phyloP scores from a whole-genome alignment of 2,329 filamentous ascomycete genomes.

The Neopestalotiopsis rosae region DNA sequence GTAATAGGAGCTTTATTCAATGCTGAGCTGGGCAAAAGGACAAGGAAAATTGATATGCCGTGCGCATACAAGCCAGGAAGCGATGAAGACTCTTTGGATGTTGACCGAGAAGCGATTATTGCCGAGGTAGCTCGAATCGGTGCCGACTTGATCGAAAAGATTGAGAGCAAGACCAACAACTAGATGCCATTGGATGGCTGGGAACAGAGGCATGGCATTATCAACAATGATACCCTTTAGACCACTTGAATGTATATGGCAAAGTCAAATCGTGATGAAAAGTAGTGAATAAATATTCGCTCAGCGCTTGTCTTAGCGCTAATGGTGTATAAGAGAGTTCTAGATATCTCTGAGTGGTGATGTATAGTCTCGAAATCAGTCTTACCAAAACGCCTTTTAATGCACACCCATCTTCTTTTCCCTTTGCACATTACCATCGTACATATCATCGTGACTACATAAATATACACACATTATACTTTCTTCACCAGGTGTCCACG shows the following conservation, averaged over 20 bases:
- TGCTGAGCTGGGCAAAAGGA: slow-evolving; percentile 56
- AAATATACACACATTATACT: background rate
- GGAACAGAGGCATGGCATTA: background rate
- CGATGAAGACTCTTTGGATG: slow-evolving; percentile 55
- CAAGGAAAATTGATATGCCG: slow-evolving; percentile 73
- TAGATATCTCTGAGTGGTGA: background rate
- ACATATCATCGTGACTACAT: background rate
- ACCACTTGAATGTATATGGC: background rate
- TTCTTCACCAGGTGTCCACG: background rate
- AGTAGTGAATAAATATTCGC: background rate
- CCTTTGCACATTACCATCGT: background rate
- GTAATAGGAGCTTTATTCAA: slow-evolving; percentile 66
- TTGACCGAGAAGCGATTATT: slow-evolving; percentile 72
- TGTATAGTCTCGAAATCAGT: background rate
- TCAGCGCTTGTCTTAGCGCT: background rate
- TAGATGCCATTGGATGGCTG: slow-evolving; percentile 12
- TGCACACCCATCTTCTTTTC: background rate
- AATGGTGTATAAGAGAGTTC: background rate
- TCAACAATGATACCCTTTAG: slow-evolving; percentile 9
- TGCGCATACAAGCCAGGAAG: slow-evolving; percentile 67
- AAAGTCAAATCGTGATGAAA: background rate
- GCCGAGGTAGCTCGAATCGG: slow-evolving; percentile 75
- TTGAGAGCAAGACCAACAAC: slow-evolving; percentile 42
- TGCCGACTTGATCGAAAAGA: slow-evolving; percentile 66
- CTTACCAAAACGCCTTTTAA: background rate